Conservation (phyloP, 768 basidiomycete genomes). For the Collybiopsis confluens region DNA sequence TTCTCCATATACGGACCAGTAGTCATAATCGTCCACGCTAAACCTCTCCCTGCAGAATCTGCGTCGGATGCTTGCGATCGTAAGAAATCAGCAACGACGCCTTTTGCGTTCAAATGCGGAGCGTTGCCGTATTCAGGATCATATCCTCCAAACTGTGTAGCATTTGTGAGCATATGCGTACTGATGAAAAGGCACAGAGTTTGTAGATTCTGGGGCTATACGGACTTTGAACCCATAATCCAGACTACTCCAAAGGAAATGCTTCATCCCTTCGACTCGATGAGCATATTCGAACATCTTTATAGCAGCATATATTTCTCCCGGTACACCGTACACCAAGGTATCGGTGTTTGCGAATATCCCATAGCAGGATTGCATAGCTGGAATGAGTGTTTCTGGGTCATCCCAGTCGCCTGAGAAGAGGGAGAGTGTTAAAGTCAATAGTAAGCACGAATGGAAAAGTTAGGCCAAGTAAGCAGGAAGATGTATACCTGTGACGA, state of each 20-base stretch:
- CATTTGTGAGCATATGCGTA: too few species aligned
- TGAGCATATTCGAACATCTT: conserved; percentile 8
- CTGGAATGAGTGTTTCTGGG: conserved; percentile 14
- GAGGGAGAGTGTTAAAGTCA: too few species aligned
- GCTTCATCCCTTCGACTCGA: background rate
- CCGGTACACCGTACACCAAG: background rate
- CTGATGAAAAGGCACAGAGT: too few species aligned
- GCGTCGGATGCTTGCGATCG: conserved; percentile 31
- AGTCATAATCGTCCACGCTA: conserved; percentile 34
- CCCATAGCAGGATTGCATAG: conserved; percentile 29
- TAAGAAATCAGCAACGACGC: conserved; percentile 34
- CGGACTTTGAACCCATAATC: conserved; percentile 3
- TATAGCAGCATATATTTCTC: conserved; percentile 4
- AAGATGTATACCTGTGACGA: conserved; percentile 26
- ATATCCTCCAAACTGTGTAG: background rate
- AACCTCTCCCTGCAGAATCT: conserved; percentile 20
- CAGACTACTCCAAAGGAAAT: conserved; percentile 6
- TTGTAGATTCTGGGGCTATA: too few species aligned
- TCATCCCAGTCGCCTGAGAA: conserved; percentile 32
- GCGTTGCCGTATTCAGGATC: conserved; percentile 24
- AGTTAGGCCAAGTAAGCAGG: background rate
- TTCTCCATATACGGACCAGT: conserved; percentile 40
- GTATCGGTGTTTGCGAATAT: conserved; percentile 14
- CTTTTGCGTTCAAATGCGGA: conserved; percentile 39
- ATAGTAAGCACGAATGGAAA: too few species aligned